Base-by-base conservation (phyloP, 2,329 filamentous ascomycete genomes). In the Kalmusia sp. region DNA sequence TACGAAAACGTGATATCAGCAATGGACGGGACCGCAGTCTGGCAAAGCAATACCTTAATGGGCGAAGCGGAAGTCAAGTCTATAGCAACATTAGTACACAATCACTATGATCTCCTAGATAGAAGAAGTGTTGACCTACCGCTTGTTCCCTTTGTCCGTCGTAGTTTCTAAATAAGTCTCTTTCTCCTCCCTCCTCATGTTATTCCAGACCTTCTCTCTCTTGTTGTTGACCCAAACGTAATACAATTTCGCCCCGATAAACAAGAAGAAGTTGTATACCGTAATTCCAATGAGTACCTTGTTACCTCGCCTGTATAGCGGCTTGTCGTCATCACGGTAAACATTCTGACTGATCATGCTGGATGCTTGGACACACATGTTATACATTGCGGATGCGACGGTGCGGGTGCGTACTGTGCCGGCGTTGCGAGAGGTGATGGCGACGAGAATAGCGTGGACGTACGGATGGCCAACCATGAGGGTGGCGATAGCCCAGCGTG, bases 301-400 rank as follows among this genome's bases (percentile, higher is more conserved):
- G 54, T 87, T 86, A 0, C 85, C 85, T 0, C 76, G 74, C 2
- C 76, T 72, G 53, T 87, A 86, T 4, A 75, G 37, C 31, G 72
- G 71, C 54, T 75, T 75, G 27, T 87, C 84, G 30, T 82, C 74
- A 1, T 82, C 75, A 1, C 79, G 72, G 62, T 86, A 86, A n/a
- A 86, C 82, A 27, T 74, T 75, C 45, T 65, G 62, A 4, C 59
- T 54, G n/a, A 73, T 69, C 43, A 74, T 73, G 15, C 50, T 64
- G 11, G 57, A 56, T 2, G 68, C 63, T 40, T 75, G 72, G 0
- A 74, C 70, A 14, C 56, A 63, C 69, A 76, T 76, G 39, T 79
- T 79, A 65, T 80, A 80, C 28, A 79, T 27, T 1, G 76, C 76
- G 3, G 70, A 71, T 1, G 76, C 74, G 19, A 79, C 72, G 4